A percentile compares a stretch with the other conserved stretches of the same genome.
phyloP scores from a whole-genome alignment of 345 rosid species.

The Eucalyptus viminalis region DNA sequence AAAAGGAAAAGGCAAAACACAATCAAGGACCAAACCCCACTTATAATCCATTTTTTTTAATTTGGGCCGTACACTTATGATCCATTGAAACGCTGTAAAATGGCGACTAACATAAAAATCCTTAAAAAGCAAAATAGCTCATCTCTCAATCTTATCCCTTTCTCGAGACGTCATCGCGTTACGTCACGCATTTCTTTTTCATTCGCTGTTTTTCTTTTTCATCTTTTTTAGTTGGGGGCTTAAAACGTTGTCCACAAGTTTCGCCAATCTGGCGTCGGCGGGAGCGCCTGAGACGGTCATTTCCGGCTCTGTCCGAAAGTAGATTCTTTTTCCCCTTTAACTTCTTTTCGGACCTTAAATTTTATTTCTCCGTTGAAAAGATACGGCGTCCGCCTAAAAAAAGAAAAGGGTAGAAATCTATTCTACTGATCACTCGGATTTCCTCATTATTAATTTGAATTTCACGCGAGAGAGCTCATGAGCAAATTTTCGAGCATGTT shows the following conservation, averaged over 20 bases:
- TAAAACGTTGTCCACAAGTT: not conserved
- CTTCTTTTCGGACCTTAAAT: not conserved
- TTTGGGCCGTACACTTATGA: not conserved
- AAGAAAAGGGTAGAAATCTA: not conserved
- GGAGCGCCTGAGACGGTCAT: not conserved
- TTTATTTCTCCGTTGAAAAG: not conserved
- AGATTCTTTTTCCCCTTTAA: not conserved
- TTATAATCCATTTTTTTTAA: not conserved
- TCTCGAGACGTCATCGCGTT: not conserved
- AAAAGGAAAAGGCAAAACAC: not conserved
- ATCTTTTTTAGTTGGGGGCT: not conserved
- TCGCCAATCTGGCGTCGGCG: not conserved
- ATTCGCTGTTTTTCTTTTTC: not conserved
- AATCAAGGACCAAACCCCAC: not conserved
- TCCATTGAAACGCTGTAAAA: not conserved
- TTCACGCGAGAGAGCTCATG: not conserved
- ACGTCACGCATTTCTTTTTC: not conserved
- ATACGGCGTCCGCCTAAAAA: not conserved
- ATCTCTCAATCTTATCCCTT: not conserved
- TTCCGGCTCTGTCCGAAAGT: not conserved
- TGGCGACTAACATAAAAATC: not conserved
- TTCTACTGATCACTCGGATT: not conserved
- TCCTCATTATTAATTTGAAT: not conserved
- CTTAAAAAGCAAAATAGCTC: not conserved
- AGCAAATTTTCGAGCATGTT: not conserved